These are phyloP conservation scores for Diplodia scrobiculata DNA, from an alignment of 2,329 filamentous ascomycete species.

Conservation along the genomic window DNA sequence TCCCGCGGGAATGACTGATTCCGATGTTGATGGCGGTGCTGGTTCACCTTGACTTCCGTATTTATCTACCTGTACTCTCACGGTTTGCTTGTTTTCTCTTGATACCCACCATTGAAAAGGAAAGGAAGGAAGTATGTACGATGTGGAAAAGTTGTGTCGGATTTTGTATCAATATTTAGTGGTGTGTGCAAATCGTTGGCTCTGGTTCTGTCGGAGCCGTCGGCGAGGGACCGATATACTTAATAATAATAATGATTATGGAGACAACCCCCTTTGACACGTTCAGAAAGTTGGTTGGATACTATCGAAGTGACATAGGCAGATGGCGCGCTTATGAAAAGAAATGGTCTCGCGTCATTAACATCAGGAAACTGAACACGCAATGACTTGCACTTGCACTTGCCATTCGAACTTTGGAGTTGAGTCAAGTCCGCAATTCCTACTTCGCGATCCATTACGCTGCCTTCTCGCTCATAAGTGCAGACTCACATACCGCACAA, in stretches of 20 bases:
- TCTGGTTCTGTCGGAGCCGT: not conserved
- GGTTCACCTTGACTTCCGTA: not conserved
- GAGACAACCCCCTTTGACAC: not conserved
- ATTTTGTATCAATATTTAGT: not conserved
- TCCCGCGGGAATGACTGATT: not conserved
- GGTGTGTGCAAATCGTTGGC: not conserved
- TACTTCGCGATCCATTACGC: no score
- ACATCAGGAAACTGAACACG: not conserved
- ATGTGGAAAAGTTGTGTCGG: not conserved
- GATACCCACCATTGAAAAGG: conserved; percentile 6
- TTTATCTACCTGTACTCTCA: not conserved
- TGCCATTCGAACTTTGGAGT: no score
- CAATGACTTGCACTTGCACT: not conserved
- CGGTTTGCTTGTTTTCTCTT: not conserved
- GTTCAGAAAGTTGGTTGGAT: not conserved
- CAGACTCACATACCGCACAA: no score
- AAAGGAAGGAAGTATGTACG: not conserved
- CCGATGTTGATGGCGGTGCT: not conserved
- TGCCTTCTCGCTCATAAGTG: no score
- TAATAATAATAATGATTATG: not conserved
- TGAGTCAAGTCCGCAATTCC: no score
- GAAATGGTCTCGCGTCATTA: not conserved
- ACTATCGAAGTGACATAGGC: not conserved
- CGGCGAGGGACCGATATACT: not conserved
- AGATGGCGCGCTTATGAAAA: not conserved